phyloP scores from a whole-genome alignment of 108 stramenopile species.

The Parmales sp. region DNA sequence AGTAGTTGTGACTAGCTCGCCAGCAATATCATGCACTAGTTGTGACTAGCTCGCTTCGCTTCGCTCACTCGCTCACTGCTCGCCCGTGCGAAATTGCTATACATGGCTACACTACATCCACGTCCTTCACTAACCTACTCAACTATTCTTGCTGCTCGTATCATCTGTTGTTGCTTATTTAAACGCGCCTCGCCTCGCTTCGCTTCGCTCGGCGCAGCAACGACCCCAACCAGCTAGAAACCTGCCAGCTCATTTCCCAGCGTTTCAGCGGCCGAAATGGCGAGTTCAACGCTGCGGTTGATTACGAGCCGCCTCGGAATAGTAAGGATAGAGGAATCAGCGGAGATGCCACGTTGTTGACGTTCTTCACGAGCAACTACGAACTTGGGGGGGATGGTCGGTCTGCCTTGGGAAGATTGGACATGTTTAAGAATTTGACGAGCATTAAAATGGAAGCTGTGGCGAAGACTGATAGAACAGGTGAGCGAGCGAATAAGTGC shows the following conservation, averaged over 20 bases:
- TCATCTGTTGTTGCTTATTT: no score
- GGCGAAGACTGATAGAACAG: conserved; percentile 32
- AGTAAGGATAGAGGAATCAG: conserved; percentile 17
- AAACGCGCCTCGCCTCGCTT: no score
- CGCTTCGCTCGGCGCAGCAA: no score
- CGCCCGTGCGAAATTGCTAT: no score
- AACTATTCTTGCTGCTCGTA: no score
- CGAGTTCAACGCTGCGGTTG: conserved; percentile 14
- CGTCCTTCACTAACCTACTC: no score
- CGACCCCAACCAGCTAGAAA: conserved; percentile 34
- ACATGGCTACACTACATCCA: no score
- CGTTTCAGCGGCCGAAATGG: conserved; percentile 47
- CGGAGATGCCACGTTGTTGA: conserved; percentile 31
- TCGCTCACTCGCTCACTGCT: no score
- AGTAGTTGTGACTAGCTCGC: no score
- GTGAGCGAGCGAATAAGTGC: no score
- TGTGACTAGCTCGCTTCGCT: no score
- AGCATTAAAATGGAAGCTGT: conserved; percentile 28
- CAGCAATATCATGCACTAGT: no score
- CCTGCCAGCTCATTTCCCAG: conserved; percentile 40
- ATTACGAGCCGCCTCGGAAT: conserved; percentile 26
- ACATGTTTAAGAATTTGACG: conserved; percentile 35
- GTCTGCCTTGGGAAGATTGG: conserved; percentile 28
- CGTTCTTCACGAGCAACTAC: conserved; percentile 54
- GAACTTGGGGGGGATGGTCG: conserved; percentile 18